A percentile compares a stretch with the other conserved stretches of the same genome.
These are phyloP conservation scores for Aspergillus conjunctus DNA, from an alignment of 495 filamentous ascomycete genomes.

Conservation along the genomic window DNA sequence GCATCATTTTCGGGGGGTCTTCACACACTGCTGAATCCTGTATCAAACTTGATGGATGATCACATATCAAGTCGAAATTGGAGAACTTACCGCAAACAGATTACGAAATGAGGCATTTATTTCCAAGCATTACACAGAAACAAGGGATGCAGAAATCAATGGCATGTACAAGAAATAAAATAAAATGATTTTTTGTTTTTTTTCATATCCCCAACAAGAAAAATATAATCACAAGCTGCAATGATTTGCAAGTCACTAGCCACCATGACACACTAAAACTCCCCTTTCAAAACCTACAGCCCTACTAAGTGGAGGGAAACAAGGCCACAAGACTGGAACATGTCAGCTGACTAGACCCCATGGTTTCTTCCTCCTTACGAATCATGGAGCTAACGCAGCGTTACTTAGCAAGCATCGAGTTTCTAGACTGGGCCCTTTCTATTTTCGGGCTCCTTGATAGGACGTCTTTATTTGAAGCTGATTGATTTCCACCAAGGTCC, in stretches of 20 bases:
- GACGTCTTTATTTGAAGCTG: background rate
- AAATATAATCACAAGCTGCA: slow-evolving; percentile 17
- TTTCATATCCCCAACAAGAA: slow-evolving; percentile 1
- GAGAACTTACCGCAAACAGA: slow-evolving; percentile 7
- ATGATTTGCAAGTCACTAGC: slow-evolving; percentile 31
- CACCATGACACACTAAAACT: slow-evolving; percentile 34
- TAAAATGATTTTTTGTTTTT: no score
- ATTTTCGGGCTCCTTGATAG: background rate
- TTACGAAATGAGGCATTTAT: slow-evolving; percentile 29
- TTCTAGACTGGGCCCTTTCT: slow-evolving; percentile 4
- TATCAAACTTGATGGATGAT: background rate
- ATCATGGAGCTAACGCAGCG: slow-evolving; percentile 11
- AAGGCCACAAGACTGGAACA: slow-evolving; percentile 16
- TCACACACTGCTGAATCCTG: background rate
- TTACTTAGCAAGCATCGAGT: slow-evolving; percentile 9
- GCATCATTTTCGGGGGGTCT: no score
- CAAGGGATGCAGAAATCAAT: slow-evolving; percentile 18
- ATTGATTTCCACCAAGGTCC: no score
- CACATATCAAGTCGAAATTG: background rate
- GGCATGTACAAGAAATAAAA: background rate
- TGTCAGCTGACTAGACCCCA: slow-evolving; percentile 27
- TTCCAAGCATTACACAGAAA: slow-evolving; percentile 27
- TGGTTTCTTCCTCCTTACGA: slow-evolving; percentile 18
- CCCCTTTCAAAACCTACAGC: slow-evolving; percentile 23
- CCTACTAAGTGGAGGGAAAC: slow-evolving; percentile 27